phyloP scores from a whole-genome alignment of 2,329 filamentous ascomycete genomes.

The Ophiostoma australiae region DNA sequence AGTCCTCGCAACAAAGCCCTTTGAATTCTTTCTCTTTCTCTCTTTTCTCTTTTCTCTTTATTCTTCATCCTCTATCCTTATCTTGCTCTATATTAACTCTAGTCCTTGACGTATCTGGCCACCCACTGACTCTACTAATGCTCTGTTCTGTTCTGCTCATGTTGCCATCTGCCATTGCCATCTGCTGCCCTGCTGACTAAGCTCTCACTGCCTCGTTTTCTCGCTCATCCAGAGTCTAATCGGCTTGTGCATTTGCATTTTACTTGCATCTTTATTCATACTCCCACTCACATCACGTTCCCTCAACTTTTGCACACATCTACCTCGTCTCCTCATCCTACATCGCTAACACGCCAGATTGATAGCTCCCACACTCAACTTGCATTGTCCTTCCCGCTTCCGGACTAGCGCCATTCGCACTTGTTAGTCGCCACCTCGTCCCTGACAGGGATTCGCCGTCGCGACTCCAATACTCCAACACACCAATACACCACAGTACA shows the following conservation, averaged over 20 bases:
- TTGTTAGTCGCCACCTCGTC: neutral
- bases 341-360: slow-evolving; percentile 20
- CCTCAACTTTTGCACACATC: neutral
- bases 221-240: neutral
- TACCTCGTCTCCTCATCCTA: too few relatives aligned
- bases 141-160: slow-evolving; percentile 5
- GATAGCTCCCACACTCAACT: neutral
- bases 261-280: neutral
- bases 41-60: neutral
- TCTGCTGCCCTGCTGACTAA: neutral
- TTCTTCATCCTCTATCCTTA: neutral
- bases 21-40: neutral
- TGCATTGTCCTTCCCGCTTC: slow-evolving; percentile 15
- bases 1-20: neutral
- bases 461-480: slow-evolving; percentile 10
- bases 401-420: slow-evolving; percentile 20
- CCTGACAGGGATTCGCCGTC: slow-evolving; percentile 17
- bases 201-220: neutral
- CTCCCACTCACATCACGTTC: neutral
- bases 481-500: neutral
- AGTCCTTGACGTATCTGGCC: neutral
- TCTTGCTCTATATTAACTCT: neutral
- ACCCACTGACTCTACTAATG: neutral
- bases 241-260: neutral
- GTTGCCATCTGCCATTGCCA: neutral